Base-by-base conservation (phyloP, 2,329 filamentous ascomycete species). In the Nothomitra cinnamomea region DNA sequence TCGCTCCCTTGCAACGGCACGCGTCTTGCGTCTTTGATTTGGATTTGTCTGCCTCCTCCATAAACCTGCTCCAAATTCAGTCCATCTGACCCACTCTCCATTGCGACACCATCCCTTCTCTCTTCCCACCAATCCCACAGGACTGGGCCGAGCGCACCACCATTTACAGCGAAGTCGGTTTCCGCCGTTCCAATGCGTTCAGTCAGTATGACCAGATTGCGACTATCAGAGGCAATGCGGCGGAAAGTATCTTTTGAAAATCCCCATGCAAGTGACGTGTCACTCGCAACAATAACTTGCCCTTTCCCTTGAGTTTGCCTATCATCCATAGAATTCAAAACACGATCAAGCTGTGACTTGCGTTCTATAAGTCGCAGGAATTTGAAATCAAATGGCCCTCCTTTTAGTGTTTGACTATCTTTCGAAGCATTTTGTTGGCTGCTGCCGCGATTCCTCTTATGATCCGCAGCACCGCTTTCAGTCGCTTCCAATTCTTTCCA, bases 241-340 rank as follows among this genome's bases (percentile, higher is more conserved):
- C 78, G 80, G 50, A 98, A 69, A 0, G 89, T 74, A 53, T 90
- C 82, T 61, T 84, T 87, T 0, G 92, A 94, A 62, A 95, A 94
- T 0, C 92, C 92, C 92, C 92, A 98, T 61, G 95, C 87, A 19
- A 96, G 70, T 28, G 86, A 94, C 2, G 81, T 78, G 64, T 96
- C 90, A 60, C 87, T 95, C 2, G 92, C 89, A 54, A 98, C 73
- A 52, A 98, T 92, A 15, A 98, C 88, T 53, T 81, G 78, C 4
- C 79, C 79, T 40, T 67, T 62, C 3, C 71, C 61, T 56, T 69
- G 63, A 43, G 69, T 63, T 32, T 53, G 36, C 15, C 36, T 68
- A 62, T 80, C 75, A 21, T 70, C 71, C 47, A 67, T 64, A 19
- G 72, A 60, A 74, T 70, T 55, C 8, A 83, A 64, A 54, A 92